These are phyloP conservation scores for Medicago arabica DNA, from an alignment of 306 rosid species.

Conservation along the genomic window DNA sequence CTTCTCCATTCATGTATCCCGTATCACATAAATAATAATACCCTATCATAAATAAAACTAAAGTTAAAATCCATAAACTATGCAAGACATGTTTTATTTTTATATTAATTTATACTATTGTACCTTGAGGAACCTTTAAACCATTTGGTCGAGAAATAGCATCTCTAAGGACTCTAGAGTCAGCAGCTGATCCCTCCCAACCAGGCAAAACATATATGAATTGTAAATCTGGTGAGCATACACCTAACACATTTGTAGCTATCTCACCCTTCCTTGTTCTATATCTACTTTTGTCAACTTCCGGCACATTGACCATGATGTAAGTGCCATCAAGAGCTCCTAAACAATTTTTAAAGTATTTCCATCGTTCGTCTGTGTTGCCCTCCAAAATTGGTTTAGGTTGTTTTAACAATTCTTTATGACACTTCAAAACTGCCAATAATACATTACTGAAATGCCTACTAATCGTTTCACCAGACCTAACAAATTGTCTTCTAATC, in stretches of 20 bases:
- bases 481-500: not conserved
- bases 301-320: not conserved
- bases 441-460: not conserved
- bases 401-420: not conserved
- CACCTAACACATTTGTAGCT: constrained; percentile 4
- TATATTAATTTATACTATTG: not conserved
- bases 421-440: not conserved
- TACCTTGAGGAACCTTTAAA: constrained; percentile 9
- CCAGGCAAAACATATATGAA: not conserved
- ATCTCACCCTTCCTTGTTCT: constrained; percentile 4
- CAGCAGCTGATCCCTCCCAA: not conserved
- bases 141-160: not conserved
- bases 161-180: constrained; percentile 13
- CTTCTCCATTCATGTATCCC: not conserved
- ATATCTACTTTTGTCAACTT: not conserved
- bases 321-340: not conserved
- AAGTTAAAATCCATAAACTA: no score
- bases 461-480: not conserved
- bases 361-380: not conserved
- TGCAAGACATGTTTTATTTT: no score
- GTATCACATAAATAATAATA: not conserved
- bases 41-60: no score
- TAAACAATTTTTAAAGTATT: constrained; percentile 1
- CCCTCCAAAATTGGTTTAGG: not conserved
- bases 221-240: not conserved